These are phyloP conservation scores for Schoenoplectus tabernaemontani DNA, from an alignment of 202 grass and related monocot species.

Conservation along the genomic window DNA sequence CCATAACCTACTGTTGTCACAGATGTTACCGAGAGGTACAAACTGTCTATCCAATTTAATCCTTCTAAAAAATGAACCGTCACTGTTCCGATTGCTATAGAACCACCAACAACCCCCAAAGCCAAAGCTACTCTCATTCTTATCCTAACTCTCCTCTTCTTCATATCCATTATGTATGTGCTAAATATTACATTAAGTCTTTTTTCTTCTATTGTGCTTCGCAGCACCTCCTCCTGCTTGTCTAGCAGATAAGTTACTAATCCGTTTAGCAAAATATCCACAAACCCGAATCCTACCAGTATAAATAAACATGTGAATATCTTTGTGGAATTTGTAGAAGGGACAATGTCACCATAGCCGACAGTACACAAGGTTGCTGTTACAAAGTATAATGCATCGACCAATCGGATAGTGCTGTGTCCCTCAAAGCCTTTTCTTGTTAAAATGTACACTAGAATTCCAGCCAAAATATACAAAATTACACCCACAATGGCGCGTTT, in stretches of 20 bases:
- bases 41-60: constrained; percentile 63
- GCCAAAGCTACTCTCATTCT: constrained; percentile 50
- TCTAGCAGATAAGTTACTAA: constrained; percentile 59
- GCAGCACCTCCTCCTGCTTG: constrained; percentile 68
- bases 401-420: constrained; percentile 42
- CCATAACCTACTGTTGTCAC: constrained; percentile 83
- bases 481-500: constrained; percentile 44
- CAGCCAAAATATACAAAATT: constrained; percentile 55
- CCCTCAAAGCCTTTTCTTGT: constrained; percentile 55
- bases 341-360: constrained; percentile 78
- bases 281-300: constrained; percentile 59
- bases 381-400: constrained; percentile 72
- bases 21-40: constrained; percentile 68
- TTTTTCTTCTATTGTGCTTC: constrained; percentile 69
- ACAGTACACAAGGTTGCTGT: constrained; percentile 66
- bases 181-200: constrained; percentile 54
- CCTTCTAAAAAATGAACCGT: constrained; percentile 55
- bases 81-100: constrained; percentile 53
- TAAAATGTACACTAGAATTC: constrained; percentile 45
- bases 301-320: constrained; percentile 72
- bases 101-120: constrained; percentile 32
- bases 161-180: constrained; percentile 55
- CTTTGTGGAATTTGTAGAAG: constrained; percentile 56
- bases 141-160: constrained; percentile 56
- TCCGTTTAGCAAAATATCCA: constrained; percentile 58